Percentiles rank a stretch among this genome's conserved stretches.
Evolutionary conservation across 352 stramenopile species (phyloP).

Genomic region (Phytophthora foliorum): DNA sequence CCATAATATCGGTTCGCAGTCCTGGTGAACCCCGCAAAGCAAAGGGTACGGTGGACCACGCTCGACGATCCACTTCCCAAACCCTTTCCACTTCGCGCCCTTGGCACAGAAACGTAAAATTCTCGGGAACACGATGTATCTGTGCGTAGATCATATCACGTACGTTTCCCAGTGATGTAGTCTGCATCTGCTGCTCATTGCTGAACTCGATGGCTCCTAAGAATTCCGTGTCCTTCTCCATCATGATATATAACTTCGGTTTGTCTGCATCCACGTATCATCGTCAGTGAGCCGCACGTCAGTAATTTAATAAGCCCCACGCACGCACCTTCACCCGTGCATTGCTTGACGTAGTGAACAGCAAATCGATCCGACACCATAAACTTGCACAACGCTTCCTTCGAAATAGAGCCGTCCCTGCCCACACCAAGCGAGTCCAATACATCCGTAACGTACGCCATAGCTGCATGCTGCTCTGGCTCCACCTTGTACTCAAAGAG

Average conservation of each 20-base stretch:
- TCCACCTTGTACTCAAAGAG: conserved; percentile 66
- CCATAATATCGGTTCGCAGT: conserved; percentile 41
- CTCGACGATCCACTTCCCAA: conserved; percentile 63
- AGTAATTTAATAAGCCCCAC: neutral
- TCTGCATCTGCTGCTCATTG: conserved; percentile 61
- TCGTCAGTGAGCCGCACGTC: conserved; percentile 1
- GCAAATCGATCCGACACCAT: conserved; percentile 63
- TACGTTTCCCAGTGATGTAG: conserved; percentile 51
- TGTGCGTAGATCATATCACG: conserved; percentile 61
- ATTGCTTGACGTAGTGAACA: conserved; percentile 74
- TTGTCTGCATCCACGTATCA: conserved; percentile 38
- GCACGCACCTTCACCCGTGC: conserved; percentile 55
- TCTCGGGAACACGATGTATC: conserved; percentile 43
- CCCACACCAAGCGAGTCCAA: conserved; percentile 43
- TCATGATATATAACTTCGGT: conserved; percentile 69
- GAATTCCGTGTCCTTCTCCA: conserved; percentile 73
- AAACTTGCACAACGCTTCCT: conserved; percentile 53
- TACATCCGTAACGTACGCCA: conserved; percentile 54
- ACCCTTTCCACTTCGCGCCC: conserved; percentile 57
- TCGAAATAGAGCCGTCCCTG: conserved; percentile 38
- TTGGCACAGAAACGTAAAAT: conserved; percentile 69
- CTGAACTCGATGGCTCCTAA: conserved; percentile 69
- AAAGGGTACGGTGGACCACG: conserved; percentile 69
- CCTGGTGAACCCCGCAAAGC: conserved; percentile 65
- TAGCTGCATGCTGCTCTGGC: conserved; percentile 45